These are phyloP conservation scores for Picea glauca DNA, from an alignment of 75 land plant genomes.

Conservation along the genomic window DNA sequence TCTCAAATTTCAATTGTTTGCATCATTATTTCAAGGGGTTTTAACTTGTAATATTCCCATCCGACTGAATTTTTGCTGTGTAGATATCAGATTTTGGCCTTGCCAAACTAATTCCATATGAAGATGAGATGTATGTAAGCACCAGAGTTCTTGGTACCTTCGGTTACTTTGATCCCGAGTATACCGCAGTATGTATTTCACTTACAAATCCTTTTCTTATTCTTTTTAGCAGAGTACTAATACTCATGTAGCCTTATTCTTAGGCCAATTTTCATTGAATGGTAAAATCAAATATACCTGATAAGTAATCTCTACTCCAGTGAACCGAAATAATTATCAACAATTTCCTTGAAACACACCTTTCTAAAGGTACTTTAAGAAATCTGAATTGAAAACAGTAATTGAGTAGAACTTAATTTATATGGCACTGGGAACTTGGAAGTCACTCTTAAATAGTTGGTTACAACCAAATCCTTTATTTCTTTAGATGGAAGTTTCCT, in stretches of 20 bases:
- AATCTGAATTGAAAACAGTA: too few species aligned
- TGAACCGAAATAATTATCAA: neutral
- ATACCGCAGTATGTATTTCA: slow-evolving; percentile 48
- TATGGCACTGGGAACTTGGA: too few species aligned
- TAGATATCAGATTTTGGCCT: slow-evolving; percentile 98
- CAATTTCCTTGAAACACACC: neutral
- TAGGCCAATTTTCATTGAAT: neutral
- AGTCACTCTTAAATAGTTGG: too few species aligned
- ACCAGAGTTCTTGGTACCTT: slow-evolving; percentile 92
- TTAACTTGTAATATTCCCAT: neutral
- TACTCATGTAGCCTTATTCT: neutral
- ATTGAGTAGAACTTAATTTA: too few species aligned
- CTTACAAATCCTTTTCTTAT: neutral
- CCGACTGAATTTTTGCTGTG: neutral
- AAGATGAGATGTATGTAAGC: slow-evolving; percentile 70
- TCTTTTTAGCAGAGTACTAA: neutral
- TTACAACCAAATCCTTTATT: too few species aligned
- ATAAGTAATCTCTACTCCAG: neutral
- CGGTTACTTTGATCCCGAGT: slow-evolving; percentile 90
- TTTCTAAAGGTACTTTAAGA: neutral
- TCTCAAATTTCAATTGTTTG: neutral
- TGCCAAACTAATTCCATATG: slow-evolving; percentile 86
- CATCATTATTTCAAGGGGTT: neutral
- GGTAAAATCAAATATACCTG: neutral
- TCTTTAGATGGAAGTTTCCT: too few species aligned